Conservation (phyloP, 345 rosid species). For the Gossypium anomalum region DNA sequence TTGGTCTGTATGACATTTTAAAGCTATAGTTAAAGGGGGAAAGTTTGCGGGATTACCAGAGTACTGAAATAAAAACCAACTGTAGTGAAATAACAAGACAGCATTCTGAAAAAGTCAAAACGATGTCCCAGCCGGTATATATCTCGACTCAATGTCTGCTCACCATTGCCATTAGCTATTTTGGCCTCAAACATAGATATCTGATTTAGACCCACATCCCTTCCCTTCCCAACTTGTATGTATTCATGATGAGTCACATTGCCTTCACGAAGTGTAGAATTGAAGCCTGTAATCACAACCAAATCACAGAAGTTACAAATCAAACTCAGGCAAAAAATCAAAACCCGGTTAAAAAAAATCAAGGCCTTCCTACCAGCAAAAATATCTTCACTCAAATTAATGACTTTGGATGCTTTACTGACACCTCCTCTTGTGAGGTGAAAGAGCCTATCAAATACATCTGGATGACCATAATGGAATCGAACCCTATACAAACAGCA, state of each 20-base stretch:
- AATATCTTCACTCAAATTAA: constrained; percentile 96
- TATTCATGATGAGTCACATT: constrained; percentile 99
- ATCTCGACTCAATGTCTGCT: constrained; percentile 94
- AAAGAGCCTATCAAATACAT: constrained; percentile 96
- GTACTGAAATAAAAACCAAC: constrained; percentile 98
- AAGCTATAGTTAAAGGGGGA: constrained; percentile 10
- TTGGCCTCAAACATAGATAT: constrained; percentile 99
- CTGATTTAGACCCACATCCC: constrained; percentile 99
- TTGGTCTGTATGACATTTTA: constrained; percentile 4
- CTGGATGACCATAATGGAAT: constrained; percentile 99
- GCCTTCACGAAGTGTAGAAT: constrained; percentile 99
- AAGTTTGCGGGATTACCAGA: constrained; percentile 40
- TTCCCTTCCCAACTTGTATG: constrained; percentile 98
- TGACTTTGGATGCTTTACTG: constrained; percentile 95
- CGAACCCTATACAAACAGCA: constrained; percentile 63
- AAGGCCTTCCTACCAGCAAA: constrained; percentile 70
- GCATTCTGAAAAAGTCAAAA: constrained; percentile 95
- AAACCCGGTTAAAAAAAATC: constrained; percentile 2
- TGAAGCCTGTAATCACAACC: constrained; percentile 59
- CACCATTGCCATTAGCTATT: constrained; percentile 98
- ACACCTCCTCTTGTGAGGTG: constrained; percentile 98
- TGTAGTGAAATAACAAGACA: constrained; percentile 96
- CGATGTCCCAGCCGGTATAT: constrained; percentile 98
- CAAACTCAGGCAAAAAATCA: background rate
- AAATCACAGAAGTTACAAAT: constrained; percentile 4